A percentile compares a stretch with the other conserved stretches of the same genome.
Evolutionary conservation across 2,329 filamentous ascomycete genomes (phyloP).

Genomic region (Cladosporium austrohemisphaericum): DNA sequence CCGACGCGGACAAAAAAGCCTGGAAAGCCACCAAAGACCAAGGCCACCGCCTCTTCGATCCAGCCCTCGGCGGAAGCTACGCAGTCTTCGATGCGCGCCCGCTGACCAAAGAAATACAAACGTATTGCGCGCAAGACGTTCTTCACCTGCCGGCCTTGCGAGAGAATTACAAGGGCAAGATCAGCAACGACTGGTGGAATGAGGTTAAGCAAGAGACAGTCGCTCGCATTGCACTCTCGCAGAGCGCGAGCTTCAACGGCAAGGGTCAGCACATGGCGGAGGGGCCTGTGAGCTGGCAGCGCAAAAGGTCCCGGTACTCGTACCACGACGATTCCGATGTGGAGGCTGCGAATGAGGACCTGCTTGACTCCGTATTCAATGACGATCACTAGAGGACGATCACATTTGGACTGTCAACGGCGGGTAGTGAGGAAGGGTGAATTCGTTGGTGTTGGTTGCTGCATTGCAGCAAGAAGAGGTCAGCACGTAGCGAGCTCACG

Average conservation of each 20-base stretch:
- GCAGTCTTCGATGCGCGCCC: constrained; percentile 49
- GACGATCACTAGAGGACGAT: too few species aligned
- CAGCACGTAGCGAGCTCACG: too few species aligned
- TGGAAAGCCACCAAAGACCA: constrained; percentile 39
- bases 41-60: constrained; percentile 39
- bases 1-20: neutral
- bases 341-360: too few species aligned
- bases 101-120: constrained; percentile 35
- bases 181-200: constrained; percentile 25
- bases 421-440: too few species aligned
- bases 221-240: constrained; percentile 31
- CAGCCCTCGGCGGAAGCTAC: constrained; percentile 43
- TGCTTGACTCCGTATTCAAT: too few species aligned
- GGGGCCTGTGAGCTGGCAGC: constrained; percentile 37
- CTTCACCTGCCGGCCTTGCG: constrained; percentile 37
- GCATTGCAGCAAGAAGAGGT: too few species aligned
- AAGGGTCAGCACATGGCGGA: constrained; percentile 31
- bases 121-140: constrained; percentile 50
- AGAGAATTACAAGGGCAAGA: constrained; percentile 21
- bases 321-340: too few species aligned
- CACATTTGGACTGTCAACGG: too few species aligned
- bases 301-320: too few species aligned
- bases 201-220: constrained; percentile 28
- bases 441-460: too few species aligned
- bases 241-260: constrained; percentile 26